These are phyloP conservation scores for Diplodia intermedia DNA, from an alignment of 2,329 filamentous ascomycete genomes.

Conservation along the genomic window DNA sequence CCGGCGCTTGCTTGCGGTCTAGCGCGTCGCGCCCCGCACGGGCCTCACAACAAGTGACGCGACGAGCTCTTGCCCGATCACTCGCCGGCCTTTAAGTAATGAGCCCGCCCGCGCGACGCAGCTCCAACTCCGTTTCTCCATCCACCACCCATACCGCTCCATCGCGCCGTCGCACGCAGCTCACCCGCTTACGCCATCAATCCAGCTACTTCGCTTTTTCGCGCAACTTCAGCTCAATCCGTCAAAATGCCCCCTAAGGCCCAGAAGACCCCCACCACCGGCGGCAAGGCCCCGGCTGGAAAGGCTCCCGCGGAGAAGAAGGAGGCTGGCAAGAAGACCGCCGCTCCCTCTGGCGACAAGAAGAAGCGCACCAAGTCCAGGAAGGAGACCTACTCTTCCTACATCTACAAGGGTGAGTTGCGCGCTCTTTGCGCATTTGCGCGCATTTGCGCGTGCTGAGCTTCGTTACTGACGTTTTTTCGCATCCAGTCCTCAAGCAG, in stretches of 20 bases:
- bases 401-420: slow-evolving; percentile 98
- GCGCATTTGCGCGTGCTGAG: slow-evolving; percentile 29
- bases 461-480: slow-evolving; percentile 48
- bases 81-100: slow-evolving; percentile 45
- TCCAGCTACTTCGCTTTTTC: slow-evolving; percentile 41
- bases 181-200: slow-evolving; percentile 36
- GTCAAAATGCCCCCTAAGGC: slow-evolving; percentile 94
- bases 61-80: slow-evolving; percentile 36
- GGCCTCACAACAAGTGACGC: slow-evolving; percentile 37
- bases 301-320: slow-evolving; percentile 95
- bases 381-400: slow-evolving; percentile 99
- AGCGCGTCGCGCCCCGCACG: slow-evolving; percentile 40
- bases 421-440: slow-evolving; percentile 36
- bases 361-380: slow-evolving; percentile 99
- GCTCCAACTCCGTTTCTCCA: slow-evolving; percentile 52
- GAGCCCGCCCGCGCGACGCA: slow-evolving; percentile 51
- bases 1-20: slow-evolving; percentile 16
- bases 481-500: slow-evolving; percentile 88
- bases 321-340: slow-evolving; percentile 99
- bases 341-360: slow-evolving; percentile 92
- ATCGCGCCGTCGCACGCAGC: slow-evolving; percentile 38
- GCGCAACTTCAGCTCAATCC: slow-evolving; percentile 34
- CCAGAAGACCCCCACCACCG: slow-evolving; percentile 94
- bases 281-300: slow-evolving; percentile 86
- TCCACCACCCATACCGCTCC: slow-evolving; percentile 39